Conservation (phyloP, 2,329 filamentous ascomycete genomes). For the Stachybotrys echinatus region DNA sequence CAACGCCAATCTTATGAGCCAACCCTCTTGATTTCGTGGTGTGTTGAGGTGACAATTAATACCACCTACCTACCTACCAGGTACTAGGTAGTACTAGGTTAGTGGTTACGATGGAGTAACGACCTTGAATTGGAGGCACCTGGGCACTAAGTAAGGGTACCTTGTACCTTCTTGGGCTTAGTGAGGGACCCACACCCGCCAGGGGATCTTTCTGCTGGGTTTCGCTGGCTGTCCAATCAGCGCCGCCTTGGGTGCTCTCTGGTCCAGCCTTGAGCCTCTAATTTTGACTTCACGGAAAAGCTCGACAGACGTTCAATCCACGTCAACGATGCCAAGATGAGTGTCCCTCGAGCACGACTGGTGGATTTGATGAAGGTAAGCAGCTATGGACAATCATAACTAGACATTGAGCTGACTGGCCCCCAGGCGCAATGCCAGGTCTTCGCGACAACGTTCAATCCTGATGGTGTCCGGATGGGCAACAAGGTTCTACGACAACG, state of each 20-base stretch:
- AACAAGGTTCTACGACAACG: conserved; percentile 91
- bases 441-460: conserved; percentile 90
- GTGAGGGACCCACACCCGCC: too few species aligned
- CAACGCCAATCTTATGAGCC: too few species aligned
- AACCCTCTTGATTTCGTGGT: too few species aligned
- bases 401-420: conserved; percentile 14
- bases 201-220: too few species aligned
- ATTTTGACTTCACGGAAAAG: conserved; percentile 12
- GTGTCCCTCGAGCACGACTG: conserved; percentile 55
- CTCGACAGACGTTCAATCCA: conserved; percentile 3
- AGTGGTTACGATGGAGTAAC: too few species aligned
- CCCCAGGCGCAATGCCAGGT: conserved; percentile 79
- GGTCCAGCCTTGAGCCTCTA: conserved; percentile 15
- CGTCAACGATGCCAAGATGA: conserved; percentile 43
- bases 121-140: too few species aligned
- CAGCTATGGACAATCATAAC: not conserved
- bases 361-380: conserved; percentile 75
- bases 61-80: too few species aligned
- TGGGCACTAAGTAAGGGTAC: too few species aligned
- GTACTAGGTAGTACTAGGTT: too few species aligned
- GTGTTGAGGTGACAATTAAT: too few species aligned
- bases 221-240: not conserved
- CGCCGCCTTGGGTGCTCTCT: not conserved
- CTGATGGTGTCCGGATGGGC: conserved; percentile 72
- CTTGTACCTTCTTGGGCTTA: too few species aligned